Evolutionary conservation across 192 early-diverging fungal genomes (phyloP).

Genomic region (Mortierella alpina): DNA sequence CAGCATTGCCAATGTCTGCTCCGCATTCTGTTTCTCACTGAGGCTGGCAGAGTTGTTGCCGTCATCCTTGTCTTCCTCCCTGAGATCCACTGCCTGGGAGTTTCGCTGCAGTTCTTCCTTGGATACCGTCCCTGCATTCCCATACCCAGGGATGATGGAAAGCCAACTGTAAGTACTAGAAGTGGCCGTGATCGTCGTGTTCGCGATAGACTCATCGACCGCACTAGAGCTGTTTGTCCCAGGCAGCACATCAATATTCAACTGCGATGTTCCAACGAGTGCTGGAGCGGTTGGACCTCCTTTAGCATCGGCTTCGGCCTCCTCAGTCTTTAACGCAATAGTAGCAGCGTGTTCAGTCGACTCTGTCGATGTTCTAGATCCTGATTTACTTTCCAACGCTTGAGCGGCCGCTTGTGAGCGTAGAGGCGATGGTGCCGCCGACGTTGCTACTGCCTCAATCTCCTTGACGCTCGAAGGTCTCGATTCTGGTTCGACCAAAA

Average conservation of each 20-base stretch:
- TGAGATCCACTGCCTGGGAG: slow-evolving; percentile 13
- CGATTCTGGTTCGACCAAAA: slow-evolving; percentile 28
- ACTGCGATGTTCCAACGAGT: slow-evolving; percentile 27
- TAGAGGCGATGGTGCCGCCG: background rate
- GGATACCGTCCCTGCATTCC: background rate
- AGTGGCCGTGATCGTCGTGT: background rate
- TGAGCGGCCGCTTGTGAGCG: background rate
- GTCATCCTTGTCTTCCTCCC: slow-evolving; percentile 11
- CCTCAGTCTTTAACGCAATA: background rate
- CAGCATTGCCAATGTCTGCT: slow-evolving; percentile 24
- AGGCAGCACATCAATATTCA: slow-evolving; percentile 16
- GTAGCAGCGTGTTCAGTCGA: background rate
- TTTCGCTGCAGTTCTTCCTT: background rate
- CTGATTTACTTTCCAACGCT: background rate
- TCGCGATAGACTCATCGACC: background rate
- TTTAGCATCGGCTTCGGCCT: slow-evolving; percentile 2
- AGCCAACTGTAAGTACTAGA: slow-evolving; percentile 42
- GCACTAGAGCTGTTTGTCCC: background rate
- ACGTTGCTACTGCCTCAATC: background rate
- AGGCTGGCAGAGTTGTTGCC: slow-evolving; percentile 8
- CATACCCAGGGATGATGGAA: slow-evolving; percentile 39
- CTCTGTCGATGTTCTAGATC: background rate
- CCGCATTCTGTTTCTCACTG: background rate
- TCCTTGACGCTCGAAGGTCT: slow-evolving; percentile 15
- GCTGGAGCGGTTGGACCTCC: slow-evolving; percentile 12